Base-by-base conservation (phyloP, 805 yeast genomes). In the Starmerella potacharoeniae region DNA sequence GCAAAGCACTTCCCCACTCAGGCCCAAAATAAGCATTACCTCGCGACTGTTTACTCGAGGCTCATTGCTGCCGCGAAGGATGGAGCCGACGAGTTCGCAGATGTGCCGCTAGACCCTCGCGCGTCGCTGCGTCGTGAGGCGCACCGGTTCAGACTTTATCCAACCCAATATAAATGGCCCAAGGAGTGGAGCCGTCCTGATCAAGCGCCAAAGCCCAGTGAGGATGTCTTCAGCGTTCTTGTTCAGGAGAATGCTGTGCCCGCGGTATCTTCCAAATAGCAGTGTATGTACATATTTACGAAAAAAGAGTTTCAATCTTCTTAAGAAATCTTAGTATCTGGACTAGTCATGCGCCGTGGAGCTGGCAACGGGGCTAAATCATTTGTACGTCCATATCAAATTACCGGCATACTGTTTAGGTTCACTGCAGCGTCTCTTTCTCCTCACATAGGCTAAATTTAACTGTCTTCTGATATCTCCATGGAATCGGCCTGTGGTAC, bases 41-140 rank as follows among this genome's bases (percentile, higher is more conserved):
- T 87, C 59, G 81, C 83, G 17, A 84, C 81, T 54, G 75, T 81
- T 31, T 73, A 89, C 60, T 77, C 78, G 61, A 75, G 75, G 54
- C 72, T 93, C 50, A 64, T 90, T 33, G 66, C 67, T 30, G 90
- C 82, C 63, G 73, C 95, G 7, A 84, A 81, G 64, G 84, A 80
- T 51, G 84, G 79, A 53, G 64, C 73, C 3, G 85, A 84, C 54
- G 77, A 77, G 56, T 86, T 86, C 62, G 75, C 76, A 44, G 95
- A 86, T 64, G 73, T 91, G 35, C 96, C 97, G 35, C 69, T 91
- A 49, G 95, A 90, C 68, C 80, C 75, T 30, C 81, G 95, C 68
- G 88, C 83, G 65, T 76, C 77, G 52, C 69, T 68, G 52, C 51
- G 51, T 34, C 56, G 56, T 29, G 67, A 66, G 58, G 70, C 72